Evolutionary conservation across 2,329 filamentous ascomycete genomes (phyloP).

Genomic region (Cercospora brassicicola): DNA sequence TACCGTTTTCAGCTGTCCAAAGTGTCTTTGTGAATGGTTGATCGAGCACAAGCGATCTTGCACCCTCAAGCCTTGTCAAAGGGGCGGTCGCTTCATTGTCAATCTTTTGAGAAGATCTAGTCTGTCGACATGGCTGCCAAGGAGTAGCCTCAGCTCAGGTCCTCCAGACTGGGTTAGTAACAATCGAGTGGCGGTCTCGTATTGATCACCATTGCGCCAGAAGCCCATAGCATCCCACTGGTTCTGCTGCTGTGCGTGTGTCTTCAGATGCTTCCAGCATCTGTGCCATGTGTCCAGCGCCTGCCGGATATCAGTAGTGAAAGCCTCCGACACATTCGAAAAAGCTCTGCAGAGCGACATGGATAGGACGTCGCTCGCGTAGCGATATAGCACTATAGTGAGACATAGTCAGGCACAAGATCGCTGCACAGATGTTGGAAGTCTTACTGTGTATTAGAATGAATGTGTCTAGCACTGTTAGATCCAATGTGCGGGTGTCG

Average conservation of each 20-base stretch:
- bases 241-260: slow-evolving; percentile 1
- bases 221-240: slow-evolving; percentile 17
- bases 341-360: not conserved
- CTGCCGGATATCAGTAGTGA: not conserved
- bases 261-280: slow-evolving; percentile 13
- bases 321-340: not conserved
- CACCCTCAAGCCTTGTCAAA: not conserved
- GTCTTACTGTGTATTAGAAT: slow-evolving; percentile 19
- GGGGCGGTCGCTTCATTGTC: not conserved
- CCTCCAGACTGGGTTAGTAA: slow-evolving; percentile 9
- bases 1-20: not conserved
- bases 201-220: slow-evolving; percentile 22
- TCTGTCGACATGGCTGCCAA: slow-evolving; percentile 12
- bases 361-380: slow-evolving; percentile 8
- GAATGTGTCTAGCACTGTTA: slow-evolving; percentile 24
- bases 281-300: slow-evolving; percentile 21
- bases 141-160: slow-evolving; percentile 5
- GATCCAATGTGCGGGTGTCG: not conserved
- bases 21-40: not conserved
- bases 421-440: not conserved
- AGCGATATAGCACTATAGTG: slow-evolving; percentile 17
- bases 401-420: not conserved
- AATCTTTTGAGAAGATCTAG: slow-evolving; percentile 12
- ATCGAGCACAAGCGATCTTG: not conserved
- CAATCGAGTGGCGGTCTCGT: slow-evolving; percentile 19